Evolutionary conservation across 176 grass and related monocot genomes (phyloP).

Genomic region (Microstegium vimineum): DNA sequence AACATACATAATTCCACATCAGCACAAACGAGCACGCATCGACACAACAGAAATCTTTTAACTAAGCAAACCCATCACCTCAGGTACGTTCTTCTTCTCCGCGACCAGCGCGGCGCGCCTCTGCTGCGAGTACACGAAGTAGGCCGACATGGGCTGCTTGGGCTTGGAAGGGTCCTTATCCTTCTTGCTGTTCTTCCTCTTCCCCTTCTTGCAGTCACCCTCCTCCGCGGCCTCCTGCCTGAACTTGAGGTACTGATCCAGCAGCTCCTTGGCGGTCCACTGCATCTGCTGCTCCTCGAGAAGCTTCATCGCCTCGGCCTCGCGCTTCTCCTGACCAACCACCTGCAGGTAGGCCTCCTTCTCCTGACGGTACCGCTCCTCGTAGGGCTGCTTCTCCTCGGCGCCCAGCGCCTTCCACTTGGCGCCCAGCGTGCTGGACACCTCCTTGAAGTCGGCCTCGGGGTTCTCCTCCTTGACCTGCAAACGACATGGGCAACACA

Average conservation of each 20-base stretch:
- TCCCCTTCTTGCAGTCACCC: constrained; percentile 44
- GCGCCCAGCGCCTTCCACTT: constrained; percentile 71
- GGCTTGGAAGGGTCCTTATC: constrained; percentile 81
- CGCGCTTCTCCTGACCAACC: constrained; percentile 73
- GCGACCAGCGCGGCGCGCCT: constrained; percentile 37
- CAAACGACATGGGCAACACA: background rate
- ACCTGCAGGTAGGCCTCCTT: constrained; percentile 87
- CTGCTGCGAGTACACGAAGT: constrained; percentile 73
- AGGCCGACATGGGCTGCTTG: constrained; percentile 82
- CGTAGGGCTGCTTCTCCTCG: constrained; percentile 79
- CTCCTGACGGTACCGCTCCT: constrained; percentile 80
- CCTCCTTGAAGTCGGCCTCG: constrained; percentile 76
- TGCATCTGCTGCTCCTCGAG: constrained; percentile 86
- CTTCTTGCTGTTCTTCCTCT: constrained; percentile 58
- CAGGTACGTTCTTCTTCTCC: constrained; percentile 64
- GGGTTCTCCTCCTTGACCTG: constrained; percentile 72
- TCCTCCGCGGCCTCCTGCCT: constrained; percentile 49
- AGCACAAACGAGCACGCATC: background rate
- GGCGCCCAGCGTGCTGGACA: constrained; percentile 51
- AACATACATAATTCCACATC: background rate
- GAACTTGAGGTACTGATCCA: constrained; percentile 86
- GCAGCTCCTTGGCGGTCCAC: constrained; percentile 73
- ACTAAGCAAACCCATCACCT: constrained; percentile 33
- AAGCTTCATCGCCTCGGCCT: constrained; percentile 92
- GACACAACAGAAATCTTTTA: background rate